phyloP scores from a whole-genome alignment of 306 rosid species.

The Cucumis hystrix region DNA sequence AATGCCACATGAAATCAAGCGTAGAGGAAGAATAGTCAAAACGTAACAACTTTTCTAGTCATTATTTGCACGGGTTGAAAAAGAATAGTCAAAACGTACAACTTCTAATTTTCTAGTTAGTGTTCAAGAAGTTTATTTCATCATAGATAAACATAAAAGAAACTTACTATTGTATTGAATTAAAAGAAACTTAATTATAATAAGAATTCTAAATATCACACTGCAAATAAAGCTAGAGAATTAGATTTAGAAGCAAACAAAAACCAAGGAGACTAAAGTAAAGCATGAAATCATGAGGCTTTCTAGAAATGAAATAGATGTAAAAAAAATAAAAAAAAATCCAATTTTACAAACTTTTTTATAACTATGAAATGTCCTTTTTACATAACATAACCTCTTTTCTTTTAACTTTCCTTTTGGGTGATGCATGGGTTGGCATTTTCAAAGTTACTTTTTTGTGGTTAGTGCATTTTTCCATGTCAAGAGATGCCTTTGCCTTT shows the following conservation, averaged over 20 bases:
- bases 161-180: too few relatives aligned
- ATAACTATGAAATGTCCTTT: neutral
- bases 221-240: neutral
- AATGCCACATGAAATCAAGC: neutral
- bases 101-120: fast-evolving
- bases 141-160: neutral
- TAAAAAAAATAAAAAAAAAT: too few relatives aligned
- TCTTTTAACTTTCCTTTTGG: neutral
- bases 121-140: neutral
- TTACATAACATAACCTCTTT: neutral
- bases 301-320: neutral
- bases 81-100: neutral
- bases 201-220: too few relatives aligned
- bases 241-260: neutral
- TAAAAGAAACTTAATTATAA: too few relatives aligned
- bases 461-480: neutral
- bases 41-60: neutral
- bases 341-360: neutral
- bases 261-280: neutral
- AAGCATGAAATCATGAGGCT: neutral
- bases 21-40: neutral
- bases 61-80: too few relatives aligned
- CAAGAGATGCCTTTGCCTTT: neutral
- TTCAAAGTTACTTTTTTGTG: neutral
- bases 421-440: neutral